phyloP scores from a whole-genome alignment of 2,329 filamentous ascomycete species.

The Epichloe amarillans region DNA sequence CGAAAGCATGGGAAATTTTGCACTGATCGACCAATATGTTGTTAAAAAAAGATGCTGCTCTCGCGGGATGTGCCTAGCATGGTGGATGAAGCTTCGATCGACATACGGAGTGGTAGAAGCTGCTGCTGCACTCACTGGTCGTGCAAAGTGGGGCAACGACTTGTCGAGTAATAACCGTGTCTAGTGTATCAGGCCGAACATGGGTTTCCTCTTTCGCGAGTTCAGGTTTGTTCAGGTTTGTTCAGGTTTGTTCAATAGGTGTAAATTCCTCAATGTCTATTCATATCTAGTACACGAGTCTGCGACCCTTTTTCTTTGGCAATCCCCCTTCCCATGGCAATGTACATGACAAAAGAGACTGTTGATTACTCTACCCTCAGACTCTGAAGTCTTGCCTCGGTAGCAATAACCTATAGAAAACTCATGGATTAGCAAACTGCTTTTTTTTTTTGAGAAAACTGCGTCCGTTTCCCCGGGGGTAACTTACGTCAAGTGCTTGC shows the following conservation, averaged over 20 bases:
- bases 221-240: background rate
- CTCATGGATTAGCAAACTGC: background rate
- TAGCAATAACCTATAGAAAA: conserved; percentile 61
- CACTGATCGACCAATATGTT: no score
- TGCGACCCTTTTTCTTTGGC: conserved; percentile 11
- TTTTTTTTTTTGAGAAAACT: no score
- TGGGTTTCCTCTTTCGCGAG: no score
- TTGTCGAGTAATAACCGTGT: background rate
- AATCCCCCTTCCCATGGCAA: conserved; percentile 10
- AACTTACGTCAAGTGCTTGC: conserved; percentile 85
- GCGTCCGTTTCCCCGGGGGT: background rate
- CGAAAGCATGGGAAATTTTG: no score
- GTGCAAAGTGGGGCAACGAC: background rate
- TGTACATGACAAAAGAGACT: conserved; percentile 24
- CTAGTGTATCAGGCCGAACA: no score
- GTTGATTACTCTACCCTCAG: conserved; percentile 58
- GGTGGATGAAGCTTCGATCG: no score
- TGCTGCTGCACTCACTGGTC: background rate
- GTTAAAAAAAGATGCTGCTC: no score
- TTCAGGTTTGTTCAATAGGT: background rate
- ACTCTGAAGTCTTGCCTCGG: conserved; percentile 80
- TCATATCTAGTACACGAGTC: conserved; percentile 24
- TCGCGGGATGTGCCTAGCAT: no score
- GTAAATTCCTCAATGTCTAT: conserved; percentile 16
- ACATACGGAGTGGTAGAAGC: no score